phyloP scores from a whole-genome alignment of 441 rosid species.

The Biscutella auriculata region DNA sequence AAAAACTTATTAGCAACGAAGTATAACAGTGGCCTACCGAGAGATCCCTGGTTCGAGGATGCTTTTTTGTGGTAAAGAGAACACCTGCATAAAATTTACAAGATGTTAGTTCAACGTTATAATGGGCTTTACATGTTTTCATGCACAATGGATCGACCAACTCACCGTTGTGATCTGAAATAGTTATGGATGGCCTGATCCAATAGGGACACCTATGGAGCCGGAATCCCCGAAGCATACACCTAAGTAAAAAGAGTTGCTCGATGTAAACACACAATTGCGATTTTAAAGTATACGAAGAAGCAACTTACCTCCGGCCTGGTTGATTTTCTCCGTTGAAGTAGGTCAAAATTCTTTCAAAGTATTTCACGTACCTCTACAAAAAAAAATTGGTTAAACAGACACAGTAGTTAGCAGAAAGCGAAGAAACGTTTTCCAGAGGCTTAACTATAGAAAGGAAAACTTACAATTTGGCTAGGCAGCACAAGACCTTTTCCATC shows the following conservation, averaged over 20 bases:
- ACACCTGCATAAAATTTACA: constrained; percentile 39
- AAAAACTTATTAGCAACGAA: background rate
- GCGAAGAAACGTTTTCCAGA: background rate
- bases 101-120: constrained; percentile 7
- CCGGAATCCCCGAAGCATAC: constrained; percentile 95
- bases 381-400: constrained; percentile 12
- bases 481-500: constrained; percentile 86
- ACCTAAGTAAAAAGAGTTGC: constrained; percentile 36
- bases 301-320: constrained; percentile 58
- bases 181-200: constrained; percentile 86
- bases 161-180: constrained; percentile 82
- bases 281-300: background rate
- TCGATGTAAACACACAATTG: constrained; percentile 9
- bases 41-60: constrained; percentile 79
- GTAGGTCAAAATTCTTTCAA: constrained; percentile 66
- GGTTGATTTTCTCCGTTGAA: constrained; percentile 86
- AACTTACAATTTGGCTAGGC: constrained; percentile 87
- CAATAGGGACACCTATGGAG: constrained; percentile 95
- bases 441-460: background rate
- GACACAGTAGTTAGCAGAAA: constrained; percentile 7
- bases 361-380: constrained; percentile 94
- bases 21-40: constrained; percentile 37
- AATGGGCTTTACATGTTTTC: constrained; percentile 3
- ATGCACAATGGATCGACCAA: constrained; percentile 5
- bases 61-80: constrained; percentile 83